Conservation (phyloP, 1,284 basidiomycete genomes). For the Afroboletus lepidellus region DNA sequence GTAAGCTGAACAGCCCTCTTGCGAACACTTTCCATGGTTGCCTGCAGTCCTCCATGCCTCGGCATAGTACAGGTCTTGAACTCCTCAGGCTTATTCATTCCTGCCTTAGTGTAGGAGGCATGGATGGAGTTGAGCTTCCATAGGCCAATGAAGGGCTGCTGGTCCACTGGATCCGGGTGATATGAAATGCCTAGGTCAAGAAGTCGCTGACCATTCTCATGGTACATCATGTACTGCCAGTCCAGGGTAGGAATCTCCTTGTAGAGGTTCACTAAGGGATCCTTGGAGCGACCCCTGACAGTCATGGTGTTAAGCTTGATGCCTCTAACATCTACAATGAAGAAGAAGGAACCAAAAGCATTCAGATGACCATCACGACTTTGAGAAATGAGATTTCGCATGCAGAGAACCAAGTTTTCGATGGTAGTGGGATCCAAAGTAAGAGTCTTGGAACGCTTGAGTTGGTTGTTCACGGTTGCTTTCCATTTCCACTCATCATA, state of each 20-base stretch:
- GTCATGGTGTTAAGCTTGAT: conserved; percentile 9
- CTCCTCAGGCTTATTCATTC: conserved; percentile 7
- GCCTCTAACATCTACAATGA: conserved; percentile 6
- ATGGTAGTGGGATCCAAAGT: conserved; percentile 7
- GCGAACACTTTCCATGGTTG: neutral
- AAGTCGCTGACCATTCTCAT: conserved; percentile 3
- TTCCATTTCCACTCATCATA: conserved; percentile 17
- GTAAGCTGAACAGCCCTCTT: neutral
- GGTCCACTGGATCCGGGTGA: neutral
- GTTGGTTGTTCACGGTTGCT: conserved; percentile 3
- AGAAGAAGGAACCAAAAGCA: conserved; percentile 8
- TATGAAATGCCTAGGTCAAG: conserved; percentile 3
- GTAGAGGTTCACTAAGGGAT: conserved; percentile 10
- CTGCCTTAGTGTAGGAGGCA: conserved; percentile 4
- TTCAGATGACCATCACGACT: conserved; percentile 1
- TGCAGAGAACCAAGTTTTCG: neutral
- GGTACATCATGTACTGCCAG: conserved; percentile 6
- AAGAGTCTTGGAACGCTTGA: conserved; percentile 7
- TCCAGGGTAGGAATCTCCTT: conserved; percentile 3
- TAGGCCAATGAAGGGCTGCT: conserved; percentile 1
- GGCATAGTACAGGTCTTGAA: conserved; percentile 8
- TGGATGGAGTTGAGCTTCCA: conserved; percentile 11
- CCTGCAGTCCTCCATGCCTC: conserved; percentile 3
- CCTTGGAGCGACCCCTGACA: neutral
- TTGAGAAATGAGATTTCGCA: neutral